Percentiles rank a stretch among this genome's conserved stretches.
Evolutionary conservation across 345 rosid species (phyloP).

Genomic region (Sonneratia alba): DNA sequence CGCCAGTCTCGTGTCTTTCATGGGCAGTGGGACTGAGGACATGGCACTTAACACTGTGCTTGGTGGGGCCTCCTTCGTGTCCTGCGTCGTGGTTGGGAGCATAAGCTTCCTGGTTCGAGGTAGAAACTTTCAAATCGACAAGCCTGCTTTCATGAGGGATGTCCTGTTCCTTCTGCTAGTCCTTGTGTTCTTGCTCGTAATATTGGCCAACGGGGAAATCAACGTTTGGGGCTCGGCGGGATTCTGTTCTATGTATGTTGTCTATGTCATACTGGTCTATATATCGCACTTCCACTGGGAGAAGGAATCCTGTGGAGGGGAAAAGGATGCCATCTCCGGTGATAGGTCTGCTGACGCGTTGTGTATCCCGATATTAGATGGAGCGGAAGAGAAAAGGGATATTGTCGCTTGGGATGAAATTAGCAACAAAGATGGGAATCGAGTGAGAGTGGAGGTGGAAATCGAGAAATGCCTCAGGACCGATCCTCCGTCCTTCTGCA

Average conservation of each 20-base stretch:
- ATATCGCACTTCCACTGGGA: conserved; percentile 20
- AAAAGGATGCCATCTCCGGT: not conserved
- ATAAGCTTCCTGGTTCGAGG: conserved; percentile 37
- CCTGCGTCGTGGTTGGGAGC: conserved; percentile 73
- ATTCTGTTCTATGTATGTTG: conserved; percentile 41
- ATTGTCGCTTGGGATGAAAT: conserved; percentile 17
- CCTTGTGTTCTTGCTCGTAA: conserved; percentile 38
- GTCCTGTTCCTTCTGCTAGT: conserved; percentile 51
- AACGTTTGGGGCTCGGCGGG: conserved; percentile 56
- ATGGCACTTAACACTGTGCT: conserved; percentile 59
- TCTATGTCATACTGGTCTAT: conserved; percentile 55
- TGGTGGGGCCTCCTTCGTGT: conserved; percentile 71
- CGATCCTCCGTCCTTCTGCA: conserved; percentile 23
- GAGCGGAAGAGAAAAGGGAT: conserved; percentile 22
- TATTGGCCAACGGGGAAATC: conserved; percentile 41
- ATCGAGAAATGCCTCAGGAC: conserved; percentile 15
- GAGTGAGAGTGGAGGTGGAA: conserved; percentile 10
- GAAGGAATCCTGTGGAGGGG: not conserved
- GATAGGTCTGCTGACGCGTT: conserved; percentile 10
- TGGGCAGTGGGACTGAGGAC: conserved; percentile 40
- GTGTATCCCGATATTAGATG: conserved; percentile 29
- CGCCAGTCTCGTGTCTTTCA: conserved; percentile 63
- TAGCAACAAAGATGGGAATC: conserved; percentile 16
- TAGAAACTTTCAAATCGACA: conserved; percentile 31
- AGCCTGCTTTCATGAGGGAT: conserved; percentile 57